Percentiles rank a stretch among this genome's conserved stretches.
Evolutionary conservation across 352 stramenopile genomes (phyloP).

Genomic region (Pythium biforme): DNA sequence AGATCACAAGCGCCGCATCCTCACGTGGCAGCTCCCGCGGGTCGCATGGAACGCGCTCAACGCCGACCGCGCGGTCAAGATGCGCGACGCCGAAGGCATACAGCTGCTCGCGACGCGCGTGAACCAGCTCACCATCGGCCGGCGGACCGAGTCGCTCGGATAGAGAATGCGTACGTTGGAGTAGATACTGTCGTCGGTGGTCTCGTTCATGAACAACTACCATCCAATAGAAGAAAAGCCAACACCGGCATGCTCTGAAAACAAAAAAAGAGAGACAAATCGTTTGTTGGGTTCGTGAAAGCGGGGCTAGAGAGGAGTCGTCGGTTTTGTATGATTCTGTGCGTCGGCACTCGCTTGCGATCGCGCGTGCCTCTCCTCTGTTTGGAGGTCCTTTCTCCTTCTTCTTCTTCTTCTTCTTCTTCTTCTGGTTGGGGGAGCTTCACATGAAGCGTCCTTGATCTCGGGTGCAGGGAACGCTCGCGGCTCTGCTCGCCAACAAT

Average conservation of each 20-base stretch:
- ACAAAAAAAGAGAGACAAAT: background rate
- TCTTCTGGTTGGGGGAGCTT: too few species aligned
- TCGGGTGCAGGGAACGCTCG: too few species aligned
- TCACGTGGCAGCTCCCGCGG: constrained; percentile 70
- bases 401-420: too few species aligned
- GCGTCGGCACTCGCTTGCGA: background rate
- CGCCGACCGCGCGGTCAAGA: constrained; percentile 33
- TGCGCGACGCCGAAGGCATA: constrained; percentile 16
- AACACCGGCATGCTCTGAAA: too few species aligned
- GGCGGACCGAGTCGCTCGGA: background rate
- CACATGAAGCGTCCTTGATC: too few species aligned
- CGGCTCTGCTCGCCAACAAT: too few species aligned
- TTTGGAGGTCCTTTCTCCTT: background rate
- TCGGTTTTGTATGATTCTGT: background rate
- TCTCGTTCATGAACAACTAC: background rate
- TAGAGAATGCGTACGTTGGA: background rate
- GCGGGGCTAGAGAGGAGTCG: background rate
- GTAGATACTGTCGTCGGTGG: background rate
- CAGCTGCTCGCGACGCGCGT: background rate
- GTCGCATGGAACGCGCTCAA: constrained; percentile 52
- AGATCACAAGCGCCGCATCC: constrained; percentile 51
- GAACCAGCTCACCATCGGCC: constrained; percentile 4
- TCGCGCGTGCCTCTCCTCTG: background rate
- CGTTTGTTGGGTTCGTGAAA: background rate
- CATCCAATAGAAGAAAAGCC: background rate